phyloP scores from a whole-genome alignment of 2,329 filamentous ascomycete species.

The Phyllosticta citriasiana region DNA sequence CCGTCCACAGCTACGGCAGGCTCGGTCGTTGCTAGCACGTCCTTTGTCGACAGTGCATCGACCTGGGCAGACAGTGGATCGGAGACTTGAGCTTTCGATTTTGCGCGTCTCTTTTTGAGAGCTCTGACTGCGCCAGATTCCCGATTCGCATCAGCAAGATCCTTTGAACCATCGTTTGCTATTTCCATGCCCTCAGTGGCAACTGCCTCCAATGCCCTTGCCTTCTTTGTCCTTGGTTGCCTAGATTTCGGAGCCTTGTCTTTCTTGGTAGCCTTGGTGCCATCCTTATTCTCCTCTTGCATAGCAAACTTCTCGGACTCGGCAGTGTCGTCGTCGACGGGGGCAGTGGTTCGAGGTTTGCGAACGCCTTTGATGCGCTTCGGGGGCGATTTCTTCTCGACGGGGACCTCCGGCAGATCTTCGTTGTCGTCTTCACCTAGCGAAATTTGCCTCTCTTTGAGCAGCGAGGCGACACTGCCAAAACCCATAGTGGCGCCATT shows the following conservation, averaged over 20 bases:
- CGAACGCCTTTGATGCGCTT: background rate
- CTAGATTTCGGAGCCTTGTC: constrained; percentile 20
- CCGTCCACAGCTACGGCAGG: background rate
- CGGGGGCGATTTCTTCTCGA: background rate
- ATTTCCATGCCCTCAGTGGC: background rate
- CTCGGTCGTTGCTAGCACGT: background rate
- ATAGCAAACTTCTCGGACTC: background rate
- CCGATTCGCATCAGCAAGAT: background rate
- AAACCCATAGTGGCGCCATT: constrained; percentile 21
- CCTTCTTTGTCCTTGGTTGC: constrained; percentile 23
- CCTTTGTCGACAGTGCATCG: background rate
- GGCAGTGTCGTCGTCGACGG: background rate
- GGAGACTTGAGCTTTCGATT: background rate
- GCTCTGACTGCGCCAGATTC: background rate
- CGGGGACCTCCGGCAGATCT: constrained; percentile 6
- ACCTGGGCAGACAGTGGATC: background rate
- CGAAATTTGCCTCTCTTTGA: constrained; percentile 21
- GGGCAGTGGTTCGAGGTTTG: background rate
- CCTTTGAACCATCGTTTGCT: background rate
- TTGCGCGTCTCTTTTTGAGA: background rate
- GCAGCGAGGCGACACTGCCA: constrained; percentile 22
- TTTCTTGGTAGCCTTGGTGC: constrained; percentile 18
- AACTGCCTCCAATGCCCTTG: background rate
- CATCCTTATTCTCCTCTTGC: background rate
- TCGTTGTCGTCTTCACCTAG: constrained; percentile 13